A percentile compares a stretch with the other conserved stretches of the same genome.
Evolutionary conservation across 768 basidiomycete genomes (phyloP).

Genomic region (Boletus patriciae): DNA sequence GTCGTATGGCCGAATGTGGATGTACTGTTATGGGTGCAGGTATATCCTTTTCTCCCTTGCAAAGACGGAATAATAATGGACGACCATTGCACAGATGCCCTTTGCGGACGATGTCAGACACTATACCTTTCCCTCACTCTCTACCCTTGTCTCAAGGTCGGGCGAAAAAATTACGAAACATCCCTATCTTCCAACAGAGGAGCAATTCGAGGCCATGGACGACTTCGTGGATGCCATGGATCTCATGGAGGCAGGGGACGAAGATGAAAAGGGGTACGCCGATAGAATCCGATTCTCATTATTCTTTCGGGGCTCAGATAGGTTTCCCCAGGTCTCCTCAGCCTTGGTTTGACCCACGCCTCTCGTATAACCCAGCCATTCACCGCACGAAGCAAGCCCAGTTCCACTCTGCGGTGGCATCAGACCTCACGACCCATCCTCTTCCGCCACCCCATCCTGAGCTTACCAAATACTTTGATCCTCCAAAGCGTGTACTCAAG

Average conservation of each 20-base stretch:
- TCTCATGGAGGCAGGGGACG: constrained; percentile 72
- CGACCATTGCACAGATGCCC: constrained; percentile 63
- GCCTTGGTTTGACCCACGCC: constrained; percentile 75
- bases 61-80: neutral
- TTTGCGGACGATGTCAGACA: constrained; percentile 93
- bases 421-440: constrained; percentile 70
- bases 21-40: constrained; percentile 82
- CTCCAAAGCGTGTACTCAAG: constrained; percentile 69
- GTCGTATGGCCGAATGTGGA: constrained; percentile 65
- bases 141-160: constrained; percentile 67
- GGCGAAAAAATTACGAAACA: constrained; percentile 75
- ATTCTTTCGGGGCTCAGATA: constrained; percentile 2
- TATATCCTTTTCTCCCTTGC: constrained; percentile 31
- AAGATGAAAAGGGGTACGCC: constrained; percentile 71
- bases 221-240: constrained; percentile 88
- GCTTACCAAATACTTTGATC: constrained; percentile 78
- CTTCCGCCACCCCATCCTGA: constrained; percentile 86
- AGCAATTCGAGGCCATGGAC: constrained; percentile 81
- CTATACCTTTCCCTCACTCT: constrained; percentile 82
- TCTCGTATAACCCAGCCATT: constrained; percentile 86
- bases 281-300: neutral
- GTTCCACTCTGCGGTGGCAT: constrained; percentile 80
- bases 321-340: constrained; percentile 46
- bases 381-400: constrained; percentile 93
- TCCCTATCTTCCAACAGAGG: constrained; percentile 76